Evolutionary conservation across 176 grass and related monocot genomes (phyloP), one percentile per base, ranked within the genome.

Genomic region (Aegilops longissima): DNA sequence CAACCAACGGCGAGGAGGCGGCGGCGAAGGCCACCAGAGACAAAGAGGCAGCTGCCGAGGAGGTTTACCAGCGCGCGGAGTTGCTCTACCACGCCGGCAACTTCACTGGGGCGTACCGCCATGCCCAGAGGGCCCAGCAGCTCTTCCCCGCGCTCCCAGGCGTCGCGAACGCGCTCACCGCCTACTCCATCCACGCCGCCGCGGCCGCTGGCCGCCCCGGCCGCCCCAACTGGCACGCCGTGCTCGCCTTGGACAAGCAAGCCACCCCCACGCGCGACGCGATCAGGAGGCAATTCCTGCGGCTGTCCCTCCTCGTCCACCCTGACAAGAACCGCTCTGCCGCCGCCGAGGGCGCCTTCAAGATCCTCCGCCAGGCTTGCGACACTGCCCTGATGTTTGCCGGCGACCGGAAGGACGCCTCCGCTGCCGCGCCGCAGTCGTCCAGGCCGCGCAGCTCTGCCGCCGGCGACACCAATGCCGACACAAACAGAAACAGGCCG

Each of bases 301-400:
- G 42, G 39, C 29, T 80, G 3, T 66, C 65, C 40, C 31, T 84
- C 67, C 51, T 80, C 38, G 35, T 70, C 17, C 87, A 80, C 54
- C 87, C 76, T 0, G 75, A 84, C 65, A 84, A 89, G 81, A 89
- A 75, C 56, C 30, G 14, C 38, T 89, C 87, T 5, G 76, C 67
- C 5, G 82, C 87, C 9, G 75, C 75, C 21, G 74, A 79, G 38
- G 52, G 81, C 34, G 81, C 81, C 12, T 89, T 89, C 81, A 84
- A 84, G 65, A n/a, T 80, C 12, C 45, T 89, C 64, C n/a, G 6
- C 25, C 0, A 80, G 56, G 82, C 82, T 12, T 84, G 87, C 82
- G 66, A 25, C 12, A 9, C 8, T 10, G 14, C 13, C 6, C 72
- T 83, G 9, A 35, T 49, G 59, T 63, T 58, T 31, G 20, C 0